Evolutionary conservation across 129 eudicot species (phyloP).

Genomic region (Flaveria linearis): DNA sequence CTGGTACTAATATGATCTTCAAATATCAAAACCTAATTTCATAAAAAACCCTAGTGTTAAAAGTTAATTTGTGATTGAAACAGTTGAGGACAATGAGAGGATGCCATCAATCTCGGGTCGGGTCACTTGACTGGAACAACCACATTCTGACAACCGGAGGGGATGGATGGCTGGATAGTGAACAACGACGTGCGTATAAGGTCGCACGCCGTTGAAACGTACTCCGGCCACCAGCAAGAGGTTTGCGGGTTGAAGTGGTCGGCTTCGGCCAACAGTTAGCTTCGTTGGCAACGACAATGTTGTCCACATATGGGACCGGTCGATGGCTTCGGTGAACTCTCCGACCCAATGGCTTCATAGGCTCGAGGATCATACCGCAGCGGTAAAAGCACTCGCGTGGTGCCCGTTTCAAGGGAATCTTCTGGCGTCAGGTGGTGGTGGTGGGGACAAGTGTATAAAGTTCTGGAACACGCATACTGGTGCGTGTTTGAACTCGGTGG

Average conservation of each 20-base stretch:
- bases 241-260: slow-evolving; percentile 95
- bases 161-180: slow-evolving; percentile 74
- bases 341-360: slow-evolving; percentile 73
- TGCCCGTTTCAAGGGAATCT: slow-evolving; percentile 79
- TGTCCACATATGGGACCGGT: slow-evolving; percentile 81
- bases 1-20: slow-evolving; percentile 39
- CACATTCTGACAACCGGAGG: slow-evolving; percentile 83
- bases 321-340: slow-evolving; percentile 55
- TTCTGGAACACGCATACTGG: slow-evolving; percentile 96
- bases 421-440: slow-evolving; percentile 90
- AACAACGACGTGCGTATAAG: slow-evolving; percentile 74
- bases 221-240: slow-evolving; percentile 77
- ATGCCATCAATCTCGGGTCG: slow-evolving; percentile 67
- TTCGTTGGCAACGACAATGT: slow-evolving; percentile 84
- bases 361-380: slow-evolving; percentile 84
- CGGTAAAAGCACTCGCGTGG: slow-evolving; percentile 96
- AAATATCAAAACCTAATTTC: background rate
- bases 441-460: slow-evolving; percentile 70
- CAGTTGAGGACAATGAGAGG: slow-evolving; percentile 80
- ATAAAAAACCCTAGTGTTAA: too few relatives aligned
- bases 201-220: slow-evolving; percentile 57
- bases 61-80: background rate
- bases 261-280: slow-evolving; percentile 74
- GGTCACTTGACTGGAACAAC: slow-evolving; percentile 82
- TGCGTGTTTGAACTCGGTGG: slow-evolving; percentile 82